Base-by-base conservation (phyloP, 192 early-diverging fungal genomes). In the Coemansia aciculifera region DNA sequence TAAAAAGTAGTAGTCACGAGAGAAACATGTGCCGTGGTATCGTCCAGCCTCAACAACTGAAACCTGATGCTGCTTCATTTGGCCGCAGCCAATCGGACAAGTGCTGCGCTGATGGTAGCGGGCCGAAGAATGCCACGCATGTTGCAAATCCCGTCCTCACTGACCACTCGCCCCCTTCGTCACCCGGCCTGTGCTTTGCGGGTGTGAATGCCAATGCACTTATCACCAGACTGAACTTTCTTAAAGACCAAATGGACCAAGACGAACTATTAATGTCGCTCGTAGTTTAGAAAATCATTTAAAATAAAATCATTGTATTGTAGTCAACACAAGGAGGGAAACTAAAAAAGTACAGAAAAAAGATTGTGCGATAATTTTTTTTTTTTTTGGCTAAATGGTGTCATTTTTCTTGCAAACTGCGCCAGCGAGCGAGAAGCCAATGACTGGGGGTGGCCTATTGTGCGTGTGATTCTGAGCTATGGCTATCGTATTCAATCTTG, bases 201-300 rank as follows among this genome's bases (percentile, higher is more conserved):
- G 80, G 80, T 32, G 72, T 83, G 19, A 83, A 83, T 56, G 75
- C 80, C 3, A 48, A 69, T 21, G 80, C 80, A 11, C 72, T 83
- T 59, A 69, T 67, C 43, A 75, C 73, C 24, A 64, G 80, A 12
- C 75, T 83, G 15, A 69, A 59, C 64, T 83, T 78, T 66, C 56
- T 83, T 6, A 77, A 83, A 56, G 65, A 74, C 5, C 72, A 83
- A 60, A 74, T 83, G 66, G 75, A 83, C 40, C 80, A 83, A 23
- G 62, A 69, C 42, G 80, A 83, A 60, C 38, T 69, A 34, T 52
- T 76, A 10, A 61, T 68, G 24, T 7, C 63, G 4, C 40, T 61
- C 11, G 64, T 63, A 32, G 54, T 51, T 5, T 44, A 37, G 31
- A 43, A 40, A 19, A 19, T 19, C 15, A n/a, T 37, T 29, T 31